Evolutionary conservation across 768 basidiomycete genomes (phyloP).

Genomic region (Dictyophora rubrovolvata): DNA sequence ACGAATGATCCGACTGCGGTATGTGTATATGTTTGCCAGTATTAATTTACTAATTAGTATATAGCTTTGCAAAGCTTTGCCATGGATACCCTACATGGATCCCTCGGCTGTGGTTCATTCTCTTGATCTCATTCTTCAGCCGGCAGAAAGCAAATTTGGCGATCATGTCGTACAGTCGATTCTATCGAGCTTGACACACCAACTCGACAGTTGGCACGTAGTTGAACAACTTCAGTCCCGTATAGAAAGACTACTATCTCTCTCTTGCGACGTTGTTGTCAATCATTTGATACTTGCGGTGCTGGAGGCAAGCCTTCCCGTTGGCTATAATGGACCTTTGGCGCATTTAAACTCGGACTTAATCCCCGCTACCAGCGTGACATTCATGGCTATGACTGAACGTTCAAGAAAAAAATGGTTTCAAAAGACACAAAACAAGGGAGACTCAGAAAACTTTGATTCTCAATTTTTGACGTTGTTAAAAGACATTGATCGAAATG

Average conservation of each 20-base stretch:
- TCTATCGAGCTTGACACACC: neutral
- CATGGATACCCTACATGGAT: constrained; percentile 52
- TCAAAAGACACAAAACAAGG: neutral
- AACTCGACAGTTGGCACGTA: neutral
- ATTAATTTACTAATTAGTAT: constrained; percentile 11
- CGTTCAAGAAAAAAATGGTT: neutral
- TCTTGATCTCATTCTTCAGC: constrained; percentile 28
- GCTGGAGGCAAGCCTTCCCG: constrained; percentile 26
- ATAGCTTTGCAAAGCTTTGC: neutral
- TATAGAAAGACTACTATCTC: neutral
- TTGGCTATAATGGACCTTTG: constrained; percentile 18
- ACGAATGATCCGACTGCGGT: constrained; percentile 3
- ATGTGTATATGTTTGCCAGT: constrained; percentile 9
- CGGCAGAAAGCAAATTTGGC: neutral
- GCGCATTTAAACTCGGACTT: neutral
- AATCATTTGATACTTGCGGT: constrained; percentile 39
- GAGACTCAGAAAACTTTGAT: neutral
- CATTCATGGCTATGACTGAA: neutral
- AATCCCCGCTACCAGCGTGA: neutral
- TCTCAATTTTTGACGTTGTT: neutral
- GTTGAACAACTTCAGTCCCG: neutral
- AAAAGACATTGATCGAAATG: neutral
- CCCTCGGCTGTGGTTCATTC: constrained; percentile 31
- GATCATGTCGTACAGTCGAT: neutral
- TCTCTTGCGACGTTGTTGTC: constrained; percentile 15